A percentile compares a stretch with the other conserved stretches of the same genome.
Conservation (phyloP, 2,329 filamentous ascomycete species). For the Fusarium hostae region DNA sequence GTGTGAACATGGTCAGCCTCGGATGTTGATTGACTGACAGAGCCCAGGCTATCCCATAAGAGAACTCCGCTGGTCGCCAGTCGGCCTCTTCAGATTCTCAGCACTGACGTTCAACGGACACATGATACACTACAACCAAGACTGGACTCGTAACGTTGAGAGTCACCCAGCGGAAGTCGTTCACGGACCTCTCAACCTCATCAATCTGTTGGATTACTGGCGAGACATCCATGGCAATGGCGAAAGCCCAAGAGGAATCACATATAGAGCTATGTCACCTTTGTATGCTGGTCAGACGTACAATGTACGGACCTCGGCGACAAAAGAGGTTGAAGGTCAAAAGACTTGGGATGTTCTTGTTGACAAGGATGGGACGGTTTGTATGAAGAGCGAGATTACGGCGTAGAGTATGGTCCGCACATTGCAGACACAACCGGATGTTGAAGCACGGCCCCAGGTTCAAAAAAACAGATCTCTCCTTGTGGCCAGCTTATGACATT, state of each 20-base stretch:
- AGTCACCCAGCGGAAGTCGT: conserved; percentile 78
- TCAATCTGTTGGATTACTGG: conserved; percentile 76
- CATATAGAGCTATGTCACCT: conserved; percentile 76
- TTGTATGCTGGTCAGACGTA: conserved; percentile 76
- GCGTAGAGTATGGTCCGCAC: background rate
- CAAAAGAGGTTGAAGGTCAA: conserved; percentile 48
- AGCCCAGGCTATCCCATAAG: too few relatives aligned
- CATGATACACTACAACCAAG: conserved; percentile 81
- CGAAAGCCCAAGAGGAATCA: conserved; percentile 54
- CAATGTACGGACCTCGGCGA: conserved; percentile 65
- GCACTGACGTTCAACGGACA: conserved; percentile 89
- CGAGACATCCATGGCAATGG: conserved; percentile 59
- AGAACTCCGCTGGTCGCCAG: conserved; percentile 56
- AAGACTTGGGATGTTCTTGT: conserved; percentile 59
- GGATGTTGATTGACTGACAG: too few relatives aligned
- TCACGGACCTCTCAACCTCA: conserved; percentile 82
- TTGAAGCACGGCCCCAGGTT: background rate
- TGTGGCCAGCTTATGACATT: too few relatives aligned
- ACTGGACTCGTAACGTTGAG: conserved; percentile 73
- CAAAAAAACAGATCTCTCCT: too few relatives aligned
- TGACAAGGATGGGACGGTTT: conserved; percentile 52
- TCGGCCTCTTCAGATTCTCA: conserved; percentile 80
- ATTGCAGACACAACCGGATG: background rate
- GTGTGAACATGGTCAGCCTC: too few relatives aligned
- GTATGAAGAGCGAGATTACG: conserved; percentile 52